Base-by-base conservation (phyloP, 139 green algal genomes). In the Axilococcus clingmanii region DNA sequence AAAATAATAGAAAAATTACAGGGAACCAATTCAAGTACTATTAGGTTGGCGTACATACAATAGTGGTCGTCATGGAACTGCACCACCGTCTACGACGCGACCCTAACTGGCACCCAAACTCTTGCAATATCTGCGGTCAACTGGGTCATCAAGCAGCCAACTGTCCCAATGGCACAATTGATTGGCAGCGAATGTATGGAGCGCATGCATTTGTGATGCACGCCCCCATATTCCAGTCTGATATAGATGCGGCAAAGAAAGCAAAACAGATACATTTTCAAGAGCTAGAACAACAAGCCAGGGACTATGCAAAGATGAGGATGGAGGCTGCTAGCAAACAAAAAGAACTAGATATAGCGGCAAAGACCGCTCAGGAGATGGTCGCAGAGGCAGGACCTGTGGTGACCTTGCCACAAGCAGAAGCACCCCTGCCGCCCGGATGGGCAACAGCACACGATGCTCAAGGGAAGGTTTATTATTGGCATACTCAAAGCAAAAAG, bases 71-170 rank as follows among this genome's bases (percentile, higher is more conserved):
- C 20, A 92, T 94, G 83, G 83, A 94, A 49, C 65, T 89, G 48
- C 85, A 94, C 45, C 85, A 94, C 28, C 78, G 80, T 50, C 76
- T 94, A 4, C 68, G 85, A 14, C 61, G 86, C 11, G 84, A 93
- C 56, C 86, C 86, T n/a, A 78, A 47, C 19, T 93, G 84, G 86
- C 77, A 91, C 48, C 81, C 78, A 1, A 76, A 74, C 41, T 83
- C 60, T 9, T 94, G 86, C 67, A 94, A 94, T 63, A 75, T 94
- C 22, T 94, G 86, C 46, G 86, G 86, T 9, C 72, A 93, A 81
- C 46, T 94, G 8, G 86, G 86, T 7, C 86, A 94, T 65, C 82
- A 89, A 62, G 86, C 86, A 9, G 77, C 72, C 2, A 61, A 87
- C 5, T 94, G 86, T 63, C 82, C 85, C 3, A 83, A 74, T n/a